Conservation (phyloP, 2,329 filamentous ascomycete species). For the Neopestalotiopsis sp. region DNA sequence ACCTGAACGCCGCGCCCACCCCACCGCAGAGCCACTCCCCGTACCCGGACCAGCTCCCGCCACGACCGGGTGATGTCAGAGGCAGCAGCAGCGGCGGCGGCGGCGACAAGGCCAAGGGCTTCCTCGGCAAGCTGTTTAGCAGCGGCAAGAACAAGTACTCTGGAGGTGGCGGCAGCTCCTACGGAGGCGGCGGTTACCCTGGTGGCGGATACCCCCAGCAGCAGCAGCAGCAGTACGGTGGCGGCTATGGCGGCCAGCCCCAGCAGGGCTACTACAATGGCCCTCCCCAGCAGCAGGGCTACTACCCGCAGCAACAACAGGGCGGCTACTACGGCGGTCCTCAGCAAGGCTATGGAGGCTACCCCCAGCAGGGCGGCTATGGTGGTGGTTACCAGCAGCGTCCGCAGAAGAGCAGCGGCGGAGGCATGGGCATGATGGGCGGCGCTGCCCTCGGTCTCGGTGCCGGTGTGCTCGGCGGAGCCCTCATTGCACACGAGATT, state of each 20-base stretch:
- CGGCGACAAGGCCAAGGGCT: conserved; percentile 49
- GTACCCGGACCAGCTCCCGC: conserved; percentile 49
- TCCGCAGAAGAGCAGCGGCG: conserved; percentile 45
- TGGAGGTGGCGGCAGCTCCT: conserved; percentile 27
- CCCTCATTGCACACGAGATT: conserved; percentile 72
- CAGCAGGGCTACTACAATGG: conserved; percentile 20
- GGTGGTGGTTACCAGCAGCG: conserved; percentile 28
- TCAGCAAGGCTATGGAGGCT: conserved; percentile 45
- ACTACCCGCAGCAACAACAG: conserved; percentile 1
- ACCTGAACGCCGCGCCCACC: conserved; percentile 35
- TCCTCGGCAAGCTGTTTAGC: conserved; percentile 40
- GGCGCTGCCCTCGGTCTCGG: conserved; percentile 80
- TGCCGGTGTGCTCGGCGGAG: conserved; percentile 81
- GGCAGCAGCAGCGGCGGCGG: conserved; percentile 25
- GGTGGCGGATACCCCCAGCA: conserved; percentile 40
- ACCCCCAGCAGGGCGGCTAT: conserved; percentile 35
- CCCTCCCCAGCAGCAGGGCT: conserved; percentile 38
- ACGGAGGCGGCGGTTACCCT: conserved; percentile 36
- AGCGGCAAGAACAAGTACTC: conserved; percentile 35
- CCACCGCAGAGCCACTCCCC: conserved; percentile 33
- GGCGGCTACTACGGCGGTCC: conserved; percentile 36
- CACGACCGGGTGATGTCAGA: conserved; percentile 36
- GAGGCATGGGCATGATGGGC: conserved; percentile 72
- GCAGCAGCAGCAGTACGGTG: conserved; percentile 32
- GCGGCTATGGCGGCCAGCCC: conserved; percentile 31